phyloP scores from a whole-genome alignment of 257 asterid species.

The Plantago major region DNA sequence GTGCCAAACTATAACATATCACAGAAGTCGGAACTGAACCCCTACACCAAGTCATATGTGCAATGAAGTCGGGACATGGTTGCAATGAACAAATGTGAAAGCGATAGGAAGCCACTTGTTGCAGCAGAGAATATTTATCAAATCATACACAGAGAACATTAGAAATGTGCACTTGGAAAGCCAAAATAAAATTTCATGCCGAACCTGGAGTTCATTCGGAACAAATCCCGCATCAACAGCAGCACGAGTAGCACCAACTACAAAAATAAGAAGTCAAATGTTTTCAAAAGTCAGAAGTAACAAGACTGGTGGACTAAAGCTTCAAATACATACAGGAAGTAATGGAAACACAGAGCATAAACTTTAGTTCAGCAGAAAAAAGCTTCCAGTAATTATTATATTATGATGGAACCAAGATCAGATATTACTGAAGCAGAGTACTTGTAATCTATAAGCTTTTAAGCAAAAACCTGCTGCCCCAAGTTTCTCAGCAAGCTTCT shows the following conservation, averaged over 20 bases:
- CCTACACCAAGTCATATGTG: no score
- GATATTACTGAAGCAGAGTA: conserved; percentile 8
- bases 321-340: background rate
- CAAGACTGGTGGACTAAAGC: background rate
- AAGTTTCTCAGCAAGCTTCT: conserved; percentile 89
- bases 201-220: conserved; percentile 96
- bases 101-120: no score
- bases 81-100: no score
- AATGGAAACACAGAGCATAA: background rate
- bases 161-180: background rate
- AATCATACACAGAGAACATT: no score
- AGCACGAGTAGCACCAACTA: conserved; percentile 99
- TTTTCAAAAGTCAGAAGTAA: conserved; percentile 12
- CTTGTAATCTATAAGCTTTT: background rate
- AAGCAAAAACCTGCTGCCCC: conserved; percentile 88
- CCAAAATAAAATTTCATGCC: conserved; percentile 3
- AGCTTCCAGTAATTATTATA: conserved; percentile 5
- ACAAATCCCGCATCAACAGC: conserved; percentile 98
- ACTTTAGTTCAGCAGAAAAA: conserved; percentile 15
- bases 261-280: conserved; percentile 13
- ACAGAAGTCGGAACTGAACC: no score
- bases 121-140: no score
- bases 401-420: background rate
- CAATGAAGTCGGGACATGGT: no score
- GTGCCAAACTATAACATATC: no score